These are phyloP conservation scores for Phoma sp. DNA, from an alignment of 2,329 filamentous ascomycete genomes.

Conservation along the genomic window DNA sequence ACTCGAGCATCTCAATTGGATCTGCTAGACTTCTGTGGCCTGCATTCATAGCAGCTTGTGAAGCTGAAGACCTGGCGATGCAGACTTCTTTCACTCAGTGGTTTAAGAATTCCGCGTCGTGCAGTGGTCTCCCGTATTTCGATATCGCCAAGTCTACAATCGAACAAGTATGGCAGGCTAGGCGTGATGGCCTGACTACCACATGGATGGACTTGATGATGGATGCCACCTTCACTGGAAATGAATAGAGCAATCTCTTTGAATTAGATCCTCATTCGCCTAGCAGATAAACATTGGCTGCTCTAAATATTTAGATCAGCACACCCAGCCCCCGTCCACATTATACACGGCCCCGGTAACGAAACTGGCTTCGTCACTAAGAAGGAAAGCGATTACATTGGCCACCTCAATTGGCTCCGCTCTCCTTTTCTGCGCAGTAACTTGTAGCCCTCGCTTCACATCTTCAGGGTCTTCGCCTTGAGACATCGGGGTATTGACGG, in stretches of 20 bases:
- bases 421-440: conserved; percentile 21
- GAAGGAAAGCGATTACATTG: conserved; percentile 24
- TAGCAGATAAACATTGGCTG: no score
- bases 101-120: conserved; percentile 38
- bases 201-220: conserved; percentile 15
- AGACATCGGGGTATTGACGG: conserved; percentile 27
- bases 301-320: neutral
- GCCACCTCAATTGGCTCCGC: conserved; percentile 26
- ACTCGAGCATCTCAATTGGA: conserved; percentile 43
- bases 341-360: conserved; percentile 21
- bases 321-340: conserved; percentile 23
- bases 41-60: conserved; percentile 53
- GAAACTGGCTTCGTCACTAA: conserved; percentile 19
- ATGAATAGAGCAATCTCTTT: no score
- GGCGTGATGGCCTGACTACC: conserved; percentile 1
- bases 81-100: conserved; percentile 45
- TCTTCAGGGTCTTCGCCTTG: conserved; percentile 23
- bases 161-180: conserved; percentile 41
- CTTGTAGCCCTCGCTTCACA: conserved; percentile 21
- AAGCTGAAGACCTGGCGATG: conserved; percentile 47
- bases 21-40: conserved; percentile 52
- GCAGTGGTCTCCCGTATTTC: conserved; percentile 45
- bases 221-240: no score
- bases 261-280: no score
- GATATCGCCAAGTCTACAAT: conserved; percentile 30